Percentiles rank a stretch among this genome's conserved stretches.
Evolutionary conservation across 2,329 filamentous ascomycete genomes (phyloP).

Genomic region (Fulvia fulva): DNA sequence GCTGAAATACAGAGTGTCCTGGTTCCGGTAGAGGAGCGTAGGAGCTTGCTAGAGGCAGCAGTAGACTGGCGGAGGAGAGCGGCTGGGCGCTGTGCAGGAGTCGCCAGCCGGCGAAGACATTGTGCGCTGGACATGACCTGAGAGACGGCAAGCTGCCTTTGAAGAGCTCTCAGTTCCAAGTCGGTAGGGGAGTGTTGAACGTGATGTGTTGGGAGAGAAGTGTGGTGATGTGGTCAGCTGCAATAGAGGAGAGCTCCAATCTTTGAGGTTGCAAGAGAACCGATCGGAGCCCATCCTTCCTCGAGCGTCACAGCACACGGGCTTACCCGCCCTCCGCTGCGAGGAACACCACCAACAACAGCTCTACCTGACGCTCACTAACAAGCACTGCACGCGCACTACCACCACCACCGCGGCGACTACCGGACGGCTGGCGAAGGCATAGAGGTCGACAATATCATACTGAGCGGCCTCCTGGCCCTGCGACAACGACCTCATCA

Average conservation of each 20-base stretch:
- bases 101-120: conserved; percentile 36
- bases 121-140: conserved; percentile 36
- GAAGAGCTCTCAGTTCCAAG: conserved; percentile 22
- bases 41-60: conserved; percentile 23
- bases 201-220: conserved; percentile 8
- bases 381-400: not conserved
- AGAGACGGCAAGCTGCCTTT: conserved; percentile 28
- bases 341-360: not conserved
- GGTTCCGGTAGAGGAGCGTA: conserved; percentile 20
- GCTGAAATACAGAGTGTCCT: conserved; percentile 23
- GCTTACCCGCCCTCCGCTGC: not conserved
- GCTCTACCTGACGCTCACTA: not conserved
- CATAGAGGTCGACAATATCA: not conserved
- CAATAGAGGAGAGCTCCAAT: conserved; percentile 1
- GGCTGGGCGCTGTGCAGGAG: conserved; percentile 24
- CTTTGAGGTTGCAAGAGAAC: not conserved
- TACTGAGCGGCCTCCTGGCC: conserved; percentile 2
- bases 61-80: conserved; percentile 28
- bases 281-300: not conserved
- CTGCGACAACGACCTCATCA: conserved; percentile 16
- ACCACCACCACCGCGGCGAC: not conserved
- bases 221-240: conserved; percentile 9
- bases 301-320: conserved; percentile 3
- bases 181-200: conserved; percentile 2
- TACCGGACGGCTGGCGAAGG: conserved; percentile 1